Base-by-base conservation (phyloP, 208 protist genomes). In the Acanthamoeba royreba region DNA sequence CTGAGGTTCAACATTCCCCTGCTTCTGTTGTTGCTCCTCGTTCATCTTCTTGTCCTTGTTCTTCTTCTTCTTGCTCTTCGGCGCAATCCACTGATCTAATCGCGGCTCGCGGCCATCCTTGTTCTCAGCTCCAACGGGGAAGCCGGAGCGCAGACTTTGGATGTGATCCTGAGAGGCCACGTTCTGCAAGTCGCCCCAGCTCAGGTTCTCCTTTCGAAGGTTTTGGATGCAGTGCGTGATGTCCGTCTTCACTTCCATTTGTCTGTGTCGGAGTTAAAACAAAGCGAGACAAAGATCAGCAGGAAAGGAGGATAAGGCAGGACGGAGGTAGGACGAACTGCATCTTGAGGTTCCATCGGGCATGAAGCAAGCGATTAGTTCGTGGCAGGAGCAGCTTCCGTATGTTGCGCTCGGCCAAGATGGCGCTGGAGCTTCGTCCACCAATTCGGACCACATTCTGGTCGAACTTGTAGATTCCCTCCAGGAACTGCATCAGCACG, bases 401-500 rank as follows among this genome's bases (percentile, higher is more conserved):
- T 28, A 96, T 74, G 81, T 95, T 96, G 40, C 58, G 55, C 40
- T 94, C 43, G 11, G 74, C 46, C 2, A 96, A 77, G 25, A 40
- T 31, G 33, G 58, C 28, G 15, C 93, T 94, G 38, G 90, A 58
- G 8, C 88, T 95, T 28, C 96, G 90, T 9, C 77, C 55, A 22
- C 96, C 96, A 13, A 97, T 35, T 61, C 96, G 83, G 38, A 96
- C 79, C 31, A 96, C 47, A 43, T 89, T 61, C 22, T 89, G 0
- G 46, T 95, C 92, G 40, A 94, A 94, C 8, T 22, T 33, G 11
- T 94, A 40, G 47, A 95, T 91, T 15, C 88, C 61, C 49, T 92
- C 69, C 49, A 83, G n/a, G 49, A 85, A 77, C 61, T 83, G 19
- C 17, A 52, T 74, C 13, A 88, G 28, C 79, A 42, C 69, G 25